These are phyloP conservation scores for Cladophialophora chaetospira DNA, from an alignment of 2,329 filamentous ascomycete genomes.

Conservation along the genomic window DNA sequence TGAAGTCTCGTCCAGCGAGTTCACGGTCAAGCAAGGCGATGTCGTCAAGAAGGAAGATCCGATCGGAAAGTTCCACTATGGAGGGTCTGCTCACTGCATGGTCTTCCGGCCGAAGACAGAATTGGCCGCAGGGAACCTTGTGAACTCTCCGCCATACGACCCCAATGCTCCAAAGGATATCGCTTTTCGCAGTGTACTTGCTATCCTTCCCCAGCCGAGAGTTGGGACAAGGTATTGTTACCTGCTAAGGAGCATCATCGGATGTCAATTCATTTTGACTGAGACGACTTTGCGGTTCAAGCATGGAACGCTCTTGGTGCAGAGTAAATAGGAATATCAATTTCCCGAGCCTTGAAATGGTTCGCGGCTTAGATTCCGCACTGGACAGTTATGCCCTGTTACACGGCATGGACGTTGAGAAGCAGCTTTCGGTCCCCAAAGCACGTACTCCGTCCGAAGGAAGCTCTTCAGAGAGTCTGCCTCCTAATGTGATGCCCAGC, in stretches of 20 bases:
- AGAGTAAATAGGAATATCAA: background rate
- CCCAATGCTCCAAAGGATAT: background rate
- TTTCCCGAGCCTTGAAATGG: background rate
- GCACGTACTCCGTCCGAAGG: no score
- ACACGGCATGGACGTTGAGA: background rate
- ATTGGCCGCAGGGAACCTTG: background rate
- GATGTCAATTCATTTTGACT: no score
- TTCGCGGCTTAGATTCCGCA: background rate
- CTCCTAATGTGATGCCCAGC: no score
- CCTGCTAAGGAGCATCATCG: no score
- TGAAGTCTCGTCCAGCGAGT: conserved; percentile 73
- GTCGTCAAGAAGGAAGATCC: conserved; percentile 69
- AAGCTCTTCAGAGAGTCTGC: no score
- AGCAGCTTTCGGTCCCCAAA: background rate
- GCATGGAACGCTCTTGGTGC: background rate
- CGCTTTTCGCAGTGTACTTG: background rate
- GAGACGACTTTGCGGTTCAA: no score
- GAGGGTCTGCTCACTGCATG: conserved; percentile 69
- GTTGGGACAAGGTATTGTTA: no score
- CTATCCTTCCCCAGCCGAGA: background rate
- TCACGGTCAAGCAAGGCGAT: conserved; percentile 67
- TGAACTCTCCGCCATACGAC: background rate
- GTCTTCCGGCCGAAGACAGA: conserved; percentile 55
- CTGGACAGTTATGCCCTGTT: background rate
- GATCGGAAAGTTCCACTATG: conserved; percentile 78